A percentile compares a stretch with the other conserved stretches of the same genome.
Conservation (phyloP, 169 alveolate species). For the Plasmodium vivax region DNA sequence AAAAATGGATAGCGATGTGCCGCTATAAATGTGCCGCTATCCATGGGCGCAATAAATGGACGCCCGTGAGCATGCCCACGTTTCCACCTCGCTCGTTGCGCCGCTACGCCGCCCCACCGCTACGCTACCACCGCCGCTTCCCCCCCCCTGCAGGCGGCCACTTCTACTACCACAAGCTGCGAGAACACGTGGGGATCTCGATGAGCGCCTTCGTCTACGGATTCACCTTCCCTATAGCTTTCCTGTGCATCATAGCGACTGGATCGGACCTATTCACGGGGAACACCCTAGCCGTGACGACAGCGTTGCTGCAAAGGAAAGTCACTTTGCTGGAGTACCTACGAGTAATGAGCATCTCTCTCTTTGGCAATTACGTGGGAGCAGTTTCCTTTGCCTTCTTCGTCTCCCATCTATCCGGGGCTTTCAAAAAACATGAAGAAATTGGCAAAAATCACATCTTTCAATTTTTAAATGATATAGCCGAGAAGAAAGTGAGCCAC, state of each 20-base stretch:
- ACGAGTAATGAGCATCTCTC: constrained; percentile 76
- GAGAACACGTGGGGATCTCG: constrained; percentile 52
- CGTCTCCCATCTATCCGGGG: constrained; percentile 79
- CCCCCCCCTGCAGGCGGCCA: constrained; percentile 44
- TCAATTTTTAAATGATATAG: constrained; percentile 54
- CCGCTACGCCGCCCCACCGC: too few relatives aligned
- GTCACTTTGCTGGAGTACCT: constrained; percentile 29
- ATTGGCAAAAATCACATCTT: constrained; percentile 38
- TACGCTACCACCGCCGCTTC: not conserved
- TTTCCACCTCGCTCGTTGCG: not conserved
- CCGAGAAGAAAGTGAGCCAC: constrained; percentile 57
- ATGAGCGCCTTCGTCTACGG: constrained; percentile 77
- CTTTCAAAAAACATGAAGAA: constrained; percentile 7
- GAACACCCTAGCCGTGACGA: constrained; percentile 79
- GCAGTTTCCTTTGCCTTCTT: constrained; percentile 77
- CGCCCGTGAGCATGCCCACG: too few relatives aligned
- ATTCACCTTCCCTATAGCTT: constrained; percentile 82
- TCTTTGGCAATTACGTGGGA: constrained; percentile 83
- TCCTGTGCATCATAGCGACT: constrained; percentile 79
- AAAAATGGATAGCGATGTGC: not conserved
- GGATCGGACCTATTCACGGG: constrained; percentile 87
- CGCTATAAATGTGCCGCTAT: too few relatives aligned
- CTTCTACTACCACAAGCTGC: constrained; percentile 44
- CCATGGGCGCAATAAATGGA: too few relatives aligned
- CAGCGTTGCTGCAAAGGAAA: constrained; percentile 57